Base-by-base conservation (phyloP, 371 early-diverging fungal genomes). In the Actinomortierella wolfii region DNA sequence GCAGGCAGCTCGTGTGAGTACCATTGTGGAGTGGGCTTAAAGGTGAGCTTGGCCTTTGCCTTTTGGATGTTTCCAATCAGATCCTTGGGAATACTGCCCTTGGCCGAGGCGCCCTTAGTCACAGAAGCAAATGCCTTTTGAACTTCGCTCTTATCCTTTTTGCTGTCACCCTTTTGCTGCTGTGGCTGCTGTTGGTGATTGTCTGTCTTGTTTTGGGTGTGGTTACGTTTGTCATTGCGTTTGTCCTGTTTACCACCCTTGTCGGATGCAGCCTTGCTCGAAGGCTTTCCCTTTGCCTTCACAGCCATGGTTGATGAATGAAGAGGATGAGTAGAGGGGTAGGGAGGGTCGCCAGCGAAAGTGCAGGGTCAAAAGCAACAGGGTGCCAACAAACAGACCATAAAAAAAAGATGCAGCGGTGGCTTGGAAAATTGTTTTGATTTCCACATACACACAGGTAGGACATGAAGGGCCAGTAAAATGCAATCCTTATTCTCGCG, bases 1-100 rank as follows among this genome's bases (percentile, higher is more conserved):
- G 56, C 56, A 13, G 78, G 70, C 5, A 86, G 58, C 24, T 60
- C 52, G 29, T 77, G 67, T 18, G 74, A 68, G 59, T 84, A 77
- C 86, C 86, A 86, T 49, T 79, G 80, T 1, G 86, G 81, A 3
- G 80, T 77, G 17, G 86, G 86, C 48, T 83, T 79, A 57, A 84
- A 73, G 51, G 56, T 45, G 50, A 73, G 51, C 20, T 45, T 59
- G 42, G 59, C 67, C 57, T 73, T 73, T 14, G 42, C 59, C 21
- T 49, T 21, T 50, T 66, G 65, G 17, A 66, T 52, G 9, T 62
- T 62, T 8, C 59, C 9, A 25, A 73, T 59, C 73, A 73, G 61
- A 59, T 66, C 57, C 54, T 73, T 73, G 46, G 73, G 73, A 46
- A 73, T 73, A 34, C 73, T 61, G 3, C 73, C 73, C 45, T 62